A percentile compares a stretch with the other conserved stretches of the same genome.
Conservation (phyloP, 225 moss, liverwort and hornwort species). For the Marchantia polymorpha region DNA sequence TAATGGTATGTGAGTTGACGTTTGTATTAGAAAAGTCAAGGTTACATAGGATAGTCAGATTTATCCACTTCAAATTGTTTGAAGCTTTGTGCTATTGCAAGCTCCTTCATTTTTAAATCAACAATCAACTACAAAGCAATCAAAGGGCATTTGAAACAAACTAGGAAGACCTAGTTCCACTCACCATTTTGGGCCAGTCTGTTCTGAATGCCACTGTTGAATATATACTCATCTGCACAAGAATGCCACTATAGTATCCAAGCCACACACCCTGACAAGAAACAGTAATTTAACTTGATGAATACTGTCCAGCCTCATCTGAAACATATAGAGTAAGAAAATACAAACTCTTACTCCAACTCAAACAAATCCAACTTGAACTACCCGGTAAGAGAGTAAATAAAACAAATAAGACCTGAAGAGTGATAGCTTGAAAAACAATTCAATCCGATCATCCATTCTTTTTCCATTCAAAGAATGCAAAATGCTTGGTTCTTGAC, state of each 20-base stretch:
- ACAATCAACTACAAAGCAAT: too few relatives aligned
- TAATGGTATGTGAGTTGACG: too few relatives aligned
- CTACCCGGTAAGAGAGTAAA: too few relatives aligned
- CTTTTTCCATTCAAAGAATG: too few relatives aligned
- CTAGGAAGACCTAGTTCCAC: not conserved
- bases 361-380: too few relatives aligned
- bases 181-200: slow-evolving; percentile 13
- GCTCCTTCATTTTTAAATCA: not conserved
- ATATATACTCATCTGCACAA: not conserved
- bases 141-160: not conserved
- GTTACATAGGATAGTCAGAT: not conserved
- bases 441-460: too few relatives aligned
- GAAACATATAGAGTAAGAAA: too few relatives aligned
- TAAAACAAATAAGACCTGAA: too few relatives aligned
- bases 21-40: not conserved
- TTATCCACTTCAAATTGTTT: not conserved
- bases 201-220: slow-evolving; percentile 6
- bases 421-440: too few relatives aligned
- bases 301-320: too few relatives aligned
- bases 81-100: not conserved
- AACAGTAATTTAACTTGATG: not conserved
- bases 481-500: too few relatives aligned
- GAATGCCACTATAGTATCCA: slow-evolving; percentile 2
- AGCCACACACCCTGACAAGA: not conserved
- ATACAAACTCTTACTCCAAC: too few relatives aligned